These are phyloP conservation scores for Penicillium macrosclerotiorum DNA, from an alignment of 495 filamentous ascomycete genomes.

Conservation along the genomic window DNA sequence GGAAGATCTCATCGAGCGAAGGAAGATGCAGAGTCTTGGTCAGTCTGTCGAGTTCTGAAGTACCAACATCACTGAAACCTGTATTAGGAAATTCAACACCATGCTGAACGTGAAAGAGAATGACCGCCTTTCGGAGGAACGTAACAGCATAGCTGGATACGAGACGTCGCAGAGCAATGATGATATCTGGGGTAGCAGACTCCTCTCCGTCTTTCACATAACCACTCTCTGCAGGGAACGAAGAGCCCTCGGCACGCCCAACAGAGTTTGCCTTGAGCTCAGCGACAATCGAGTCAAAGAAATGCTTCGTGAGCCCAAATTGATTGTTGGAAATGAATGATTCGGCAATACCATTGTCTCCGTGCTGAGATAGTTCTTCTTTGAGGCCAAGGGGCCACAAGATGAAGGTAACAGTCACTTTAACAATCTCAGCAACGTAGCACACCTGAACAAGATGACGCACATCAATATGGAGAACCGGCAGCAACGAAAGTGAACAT, in stretches of 20 bases:
- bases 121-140: slow-evolving; percentile 81
- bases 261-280: slow-evolving; percentile 46
- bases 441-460: slow-evolving; percentile 83
- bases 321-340: slow-evolving; percentile 30
- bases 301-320: slow-evolving; percentile 32
- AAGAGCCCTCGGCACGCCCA: slow-evolving; percentile 41
- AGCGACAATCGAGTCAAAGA: slow-evolving; percentile 42
- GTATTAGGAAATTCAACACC: slow-evolving; percentile 84
- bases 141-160: slow-evolving; percentile 79
- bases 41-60: slow-evolving; percentile 79
- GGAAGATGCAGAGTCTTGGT: slow-evolving; percentile 72
- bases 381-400: slow-evolving; percentile 44
- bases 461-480: slow-evolving; percentile 71
- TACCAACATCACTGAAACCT: slow-evolving; percentile 60
- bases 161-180: slow-evolving; percentile 50
- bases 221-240: slow-evolving; percentile 41
- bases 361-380: slow-evolving; percentile 35
- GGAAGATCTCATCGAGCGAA: slow-evolving; percentile 74
- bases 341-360: slow-evolving; percentile 29
- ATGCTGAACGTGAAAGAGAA: slow-evolving; percentile 83
- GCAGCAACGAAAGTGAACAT: slow-evolving; percentile 65
- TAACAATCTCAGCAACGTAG: slow-evolving; percentile 87
- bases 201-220: slow-evolving; percentile 46
- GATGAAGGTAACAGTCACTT: slow-evolving; percentile 56
- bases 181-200: slow-evolving; percentile 34